Percentiles rank a stretch among this genome's conserved stretches.
Evolutionary conservation across 345 rosid genomes (phyloP).

Genomic region (Mercurialis annua): DNA sequence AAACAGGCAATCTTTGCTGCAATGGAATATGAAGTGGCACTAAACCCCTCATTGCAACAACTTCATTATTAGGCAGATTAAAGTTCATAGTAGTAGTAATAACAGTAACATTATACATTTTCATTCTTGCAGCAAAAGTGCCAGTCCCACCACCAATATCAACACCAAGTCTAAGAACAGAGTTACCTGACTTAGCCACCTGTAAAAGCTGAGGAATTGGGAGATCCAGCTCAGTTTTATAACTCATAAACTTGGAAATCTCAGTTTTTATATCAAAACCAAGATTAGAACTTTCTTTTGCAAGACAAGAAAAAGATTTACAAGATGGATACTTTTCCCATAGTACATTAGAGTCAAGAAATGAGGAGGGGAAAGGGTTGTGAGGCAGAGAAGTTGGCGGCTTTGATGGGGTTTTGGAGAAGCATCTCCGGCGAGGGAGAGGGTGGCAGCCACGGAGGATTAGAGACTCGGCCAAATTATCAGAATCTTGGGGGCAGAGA

Average conservation of each 20-base stretch:
- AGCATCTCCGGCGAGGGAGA: constrained; percentile 98
- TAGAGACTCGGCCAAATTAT: constrained; percentile 76
- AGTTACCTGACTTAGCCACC: constrained; percentile 52
- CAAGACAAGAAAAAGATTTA: constrained; percentile 68
- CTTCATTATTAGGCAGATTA: constrained; percentile 86
- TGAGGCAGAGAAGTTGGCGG: constrained; percentile 42
- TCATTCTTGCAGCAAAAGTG: constrained; percentile 83
- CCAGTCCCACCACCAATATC: constrained; percentile 93
- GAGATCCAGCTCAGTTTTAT: constrained; percentile 76
- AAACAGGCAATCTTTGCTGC: constrained; percentile 88
- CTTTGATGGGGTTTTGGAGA: constrained; percentile 67
- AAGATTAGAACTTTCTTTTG: constrained; percentile 40
- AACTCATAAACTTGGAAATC: constrained; percentile 44
- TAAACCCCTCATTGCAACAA: constrained; percentile 78
- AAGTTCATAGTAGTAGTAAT: constrained; percentile 89
- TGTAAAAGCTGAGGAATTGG: constrained; percentile 80
- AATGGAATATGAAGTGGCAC: constrained; percentile 88
- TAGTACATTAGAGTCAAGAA: constrained; percentile 60
- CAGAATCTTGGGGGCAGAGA: constrained; percentile 66
- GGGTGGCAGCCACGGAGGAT: constrained; percentile 96
- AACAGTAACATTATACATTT: constrained; percentile 59
- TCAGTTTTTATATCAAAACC: constrained; percentile 62
- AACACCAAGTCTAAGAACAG: constrained; percentile 66
- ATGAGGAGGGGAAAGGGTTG: constrained; percentile 52
- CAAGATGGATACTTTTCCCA: constrained; percentile 68